Evolutionary conservation across 164 flowering plant genomes (phyloP).

Genomic region (Vitis cinerea): DNA sequence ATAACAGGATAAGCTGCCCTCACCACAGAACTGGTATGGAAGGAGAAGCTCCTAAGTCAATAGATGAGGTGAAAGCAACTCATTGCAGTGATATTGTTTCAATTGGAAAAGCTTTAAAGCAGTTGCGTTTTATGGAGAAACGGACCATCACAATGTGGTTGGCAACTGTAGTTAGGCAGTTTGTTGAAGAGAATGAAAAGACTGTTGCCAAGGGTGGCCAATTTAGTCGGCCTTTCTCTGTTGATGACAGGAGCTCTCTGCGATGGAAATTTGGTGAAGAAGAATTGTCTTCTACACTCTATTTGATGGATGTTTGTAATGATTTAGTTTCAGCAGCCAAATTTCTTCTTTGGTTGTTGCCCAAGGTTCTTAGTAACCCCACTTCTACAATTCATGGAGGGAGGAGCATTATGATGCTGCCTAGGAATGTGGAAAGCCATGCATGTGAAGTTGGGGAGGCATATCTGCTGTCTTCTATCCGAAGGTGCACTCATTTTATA

Average conservation of each 20-base stretch:
- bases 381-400: constrained; percentile 57
- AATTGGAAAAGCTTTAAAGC: constrained; percentile 69
- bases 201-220: constrained; percentile 51
- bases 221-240: constrained; percentile 42
- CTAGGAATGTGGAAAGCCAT: constrained; percentile 63
- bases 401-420: constrained; percentile 45
- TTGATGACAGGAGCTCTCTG: constrained; percentile 48
- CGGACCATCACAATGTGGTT: constrained; percentile 68
- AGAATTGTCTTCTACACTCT: constrained; percentile 67
- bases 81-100: constrained; percentile 50
- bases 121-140: constrained; percentile 62
- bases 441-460: constrained; percentile 84
- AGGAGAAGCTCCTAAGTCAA: constrained; percentile 49
- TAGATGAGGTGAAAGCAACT: constrained; percentile 33
- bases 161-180: constrained; percentile 52
- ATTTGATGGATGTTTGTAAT: constrained; percentile 73
- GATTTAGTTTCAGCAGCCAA: constrained; percentile 68
- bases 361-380: constrained; percentile 51
- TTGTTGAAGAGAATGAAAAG: constrained; percentile 71
- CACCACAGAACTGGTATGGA: constrained; percentile 68
- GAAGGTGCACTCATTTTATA: constrained; percentile 49
- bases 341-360: constrained; percentile 88
- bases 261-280: constrained; percentile 93
- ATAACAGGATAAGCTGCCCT: constrained; percentile 71
- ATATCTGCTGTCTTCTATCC: constrained; percentile 68